Evolutionary conservation across 768 basidiomycete species (phyloP), one percentile per base, ranked within the genome.

Genomic region (Candolleomyces aberdarensis): DNA sequence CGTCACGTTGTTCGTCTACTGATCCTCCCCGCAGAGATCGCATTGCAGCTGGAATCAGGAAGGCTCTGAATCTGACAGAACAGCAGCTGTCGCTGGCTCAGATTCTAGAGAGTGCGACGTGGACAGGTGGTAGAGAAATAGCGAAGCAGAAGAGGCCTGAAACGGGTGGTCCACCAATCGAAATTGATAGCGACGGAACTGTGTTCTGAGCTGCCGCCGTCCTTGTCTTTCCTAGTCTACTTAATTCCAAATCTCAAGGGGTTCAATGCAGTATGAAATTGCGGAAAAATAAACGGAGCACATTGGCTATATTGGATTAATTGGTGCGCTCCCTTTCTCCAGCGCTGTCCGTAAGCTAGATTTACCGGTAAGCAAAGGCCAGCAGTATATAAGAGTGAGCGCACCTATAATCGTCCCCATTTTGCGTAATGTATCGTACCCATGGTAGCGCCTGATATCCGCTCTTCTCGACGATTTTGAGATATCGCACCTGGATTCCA

Each of bases 381-480:
- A 15, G 49, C 44, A 43, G 48, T 39, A 32, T 32, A 43, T 56
- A 31, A 14, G 55, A 55, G 5, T 50, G 14, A 10, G 62, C 68
- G 6, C 47, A 92, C 92, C 92, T 94, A 71, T 94, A 94, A 71
- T 94, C 92, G 67, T 94, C 92, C 17, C 92, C 93, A 66, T 94
- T 92, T 74, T 94, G 91, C 1, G 92, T 93, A 61, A 96, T 92
- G 71, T 94, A 97, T 61, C 95, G 80, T 61, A 98, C 96, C 96
- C 96, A 97, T 1, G 95, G 96, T 48, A 96, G 74, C 4, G 94
- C 93, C 73, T 96, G 94, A 73, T 99, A 98, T 19, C 95, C 97
- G 63, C 92, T 94, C 82, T 98, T 98, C 76, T 99, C 97, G 0
- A 98, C 95, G 56, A 99, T 94, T 76, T 98, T 98, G 64, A 99